These are phyloP conservation scores for Actinomortierella wolfii DNA, from an alignment of 371 early-diverging fungal genomes.

Conservation along the genomic window DNA sequence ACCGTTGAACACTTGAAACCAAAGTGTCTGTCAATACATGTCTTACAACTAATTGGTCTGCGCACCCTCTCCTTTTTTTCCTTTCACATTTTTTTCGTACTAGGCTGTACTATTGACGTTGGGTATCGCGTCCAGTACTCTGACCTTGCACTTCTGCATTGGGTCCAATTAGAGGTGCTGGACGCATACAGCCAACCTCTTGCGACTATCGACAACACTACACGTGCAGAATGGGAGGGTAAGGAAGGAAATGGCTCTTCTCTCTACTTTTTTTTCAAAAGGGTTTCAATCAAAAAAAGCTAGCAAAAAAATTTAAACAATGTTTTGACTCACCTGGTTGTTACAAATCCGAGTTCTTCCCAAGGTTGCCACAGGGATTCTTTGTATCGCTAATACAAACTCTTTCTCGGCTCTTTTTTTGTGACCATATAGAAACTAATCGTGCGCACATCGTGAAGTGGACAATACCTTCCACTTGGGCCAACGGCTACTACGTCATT, in stretches of 20 bases:
- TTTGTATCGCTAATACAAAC: not conserved
- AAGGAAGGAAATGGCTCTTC: not conserved
- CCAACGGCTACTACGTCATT: conserved; percentile 17
- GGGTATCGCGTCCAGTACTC: conserved; percentile 43
- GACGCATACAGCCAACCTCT: not conserved
- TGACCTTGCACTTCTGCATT: conserved; percentile 24
- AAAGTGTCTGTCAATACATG: too few relatives aligned
- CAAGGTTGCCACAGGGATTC: too few relatives aligned
- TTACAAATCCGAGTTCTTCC: too few relatives aligned
- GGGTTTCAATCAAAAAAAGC: too few relatives aligned
- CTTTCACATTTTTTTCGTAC: not conserved
- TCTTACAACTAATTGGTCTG: too few relatives aligned
- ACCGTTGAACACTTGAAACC: too few relatives aligned
- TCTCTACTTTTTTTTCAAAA: too few relatives aligned
- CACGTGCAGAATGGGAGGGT: conserved; percentile 31
- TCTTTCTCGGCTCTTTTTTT: too few relatives aligned
- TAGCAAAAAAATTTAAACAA: too few relatives aligned
- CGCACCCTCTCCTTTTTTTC: too few relatives aligned
- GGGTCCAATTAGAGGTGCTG: conserved; percentile 34
- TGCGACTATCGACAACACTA: conserved; percentile 25
- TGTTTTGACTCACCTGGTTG: too few relatives aligned
- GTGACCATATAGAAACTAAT: not conserved
- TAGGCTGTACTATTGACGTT: conserved; percentile 26
- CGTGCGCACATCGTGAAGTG: conserved; percentile 31
- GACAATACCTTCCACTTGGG: conserved; percentile 20